Evolutionary conservation across 2,329 filamentous ascomycete species (phyloP), one percentile per base, ranked within the genome.

Genomic region (Westerdykella ornata): DNA sequence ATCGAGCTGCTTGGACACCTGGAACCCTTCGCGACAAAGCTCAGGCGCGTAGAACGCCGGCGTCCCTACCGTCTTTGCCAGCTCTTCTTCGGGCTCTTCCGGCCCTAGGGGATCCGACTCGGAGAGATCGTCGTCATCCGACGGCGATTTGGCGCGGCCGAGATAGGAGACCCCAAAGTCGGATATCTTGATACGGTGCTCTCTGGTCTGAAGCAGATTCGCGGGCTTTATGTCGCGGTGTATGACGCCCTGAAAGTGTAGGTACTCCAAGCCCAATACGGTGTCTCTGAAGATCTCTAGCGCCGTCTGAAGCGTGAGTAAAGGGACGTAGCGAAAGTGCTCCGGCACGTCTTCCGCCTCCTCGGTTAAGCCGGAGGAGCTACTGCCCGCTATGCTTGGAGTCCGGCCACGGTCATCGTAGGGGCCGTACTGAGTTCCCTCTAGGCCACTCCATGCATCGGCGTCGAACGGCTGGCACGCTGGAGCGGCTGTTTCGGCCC

Each of bases 131-230:
- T 88, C 84, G 38, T 62, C 83, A 29, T 81, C 77, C 54, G 94
- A 85, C 35, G 94, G 87, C 30, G 86, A 78, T 43, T 89, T 85
- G 1, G 88, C 88, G 38, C 88, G 81, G 19, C 92, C 92, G 48
- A 98, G 87, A 65, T 97, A 98, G 1, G 92, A 98, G 1, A 98
- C 92, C 22, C 92, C 92, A 70, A 98, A 98, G 60, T 98, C 92
- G 4, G 92, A 97, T 46, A 98, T 98, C 72, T 98, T 98, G 59
- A 96, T 87, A 12, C 84, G 81, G 53, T 89, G 82, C 49, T 88
- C 84, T 54, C 73, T 81, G 38, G 88, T 94, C 72, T 90, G 88
- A 5, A 98, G 74, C 5, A 98, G 75, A 62, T 97, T 97, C 29
- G 90, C 89, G 14, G 72, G 72, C 49, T 74, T 74, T 60, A 74